Percentiles rank a stretch among this genome's conserved stretches.
phyloP scores from a whole-genome alignment of 768 basidiomycete genomes.

The Gymnopilus dilepis region DNA sequence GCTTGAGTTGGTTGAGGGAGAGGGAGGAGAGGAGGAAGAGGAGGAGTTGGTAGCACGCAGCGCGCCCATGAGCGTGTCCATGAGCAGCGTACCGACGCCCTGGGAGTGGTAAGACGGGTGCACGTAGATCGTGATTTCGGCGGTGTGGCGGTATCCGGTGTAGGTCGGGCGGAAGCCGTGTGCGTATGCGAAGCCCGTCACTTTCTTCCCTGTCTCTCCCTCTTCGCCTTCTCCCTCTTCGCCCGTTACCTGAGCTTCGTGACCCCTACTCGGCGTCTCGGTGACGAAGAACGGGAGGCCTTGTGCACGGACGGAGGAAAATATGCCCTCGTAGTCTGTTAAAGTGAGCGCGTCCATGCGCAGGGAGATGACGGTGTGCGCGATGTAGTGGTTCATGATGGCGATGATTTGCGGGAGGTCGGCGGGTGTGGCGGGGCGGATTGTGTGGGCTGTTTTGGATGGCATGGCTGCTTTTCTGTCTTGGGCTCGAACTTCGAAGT shows the following conservation, averaged over 20 bases:
- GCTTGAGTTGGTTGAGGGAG: too few species aligned
- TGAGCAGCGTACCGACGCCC: conserved; percentile 21
- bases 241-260: too few species aligned
- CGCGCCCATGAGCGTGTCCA: conserved; percentile 12
- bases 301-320: not conserved
- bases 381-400: conserved; percentile 30
- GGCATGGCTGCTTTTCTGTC: too few species aligned
- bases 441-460: too few species aligned
- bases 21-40: too few species aligned
- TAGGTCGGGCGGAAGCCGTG: conserved; percentile 23
- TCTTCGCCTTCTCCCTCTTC: too few species aligned
- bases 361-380: conserved; percentile 23
- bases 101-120: conserved; percentile 16
- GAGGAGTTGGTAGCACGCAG: too few species aligned
- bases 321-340: conserved; percentile 5
- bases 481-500: too few species aligned
- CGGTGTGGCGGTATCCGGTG: conserved; percentile 27
- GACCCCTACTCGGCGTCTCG: not conserved
- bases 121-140: conserved; percentile 27
- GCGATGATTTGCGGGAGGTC: conserved; percentile 24
- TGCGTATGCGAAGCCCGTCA: conserved; percentile 27
- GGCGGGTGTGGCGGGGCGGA: conserved; percentile 13
- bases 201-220: too few species aligned
- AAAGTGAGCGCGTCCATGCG: conserved; percentile 20
- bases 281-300: conserved; percentile 2